Evolutionary conservation across 2,329 filamentous ascomycete genomes (phyloP).

Genomic region (Dichotomopilus funicola): DNA sequence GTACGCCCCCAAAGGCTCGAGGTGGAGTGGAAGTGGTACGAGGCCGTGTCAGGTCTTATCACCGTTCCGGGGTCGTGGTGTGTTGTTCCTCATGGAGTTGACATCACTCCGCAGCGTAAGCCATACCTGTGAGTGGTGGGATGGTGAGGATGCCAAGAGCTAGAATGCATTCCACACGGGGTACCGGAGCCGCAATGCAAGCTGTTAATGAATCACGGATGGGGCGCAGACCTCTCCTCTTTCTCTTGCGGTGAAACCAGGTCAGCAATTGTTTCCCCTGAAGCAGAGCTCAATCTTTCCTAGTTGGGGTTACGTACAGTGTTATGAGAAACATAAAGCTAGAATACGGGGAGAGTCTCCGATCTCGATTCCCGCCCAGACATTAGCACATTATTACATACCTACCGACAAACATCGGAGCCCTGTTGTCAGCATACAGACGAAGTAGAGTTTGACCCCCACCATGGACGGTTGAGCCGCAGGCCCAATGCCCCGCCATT

Average conservation of each 20-base stretch:
- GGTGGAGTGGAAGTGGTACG: not conserved
- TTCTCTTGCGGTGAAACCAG: not conserved
- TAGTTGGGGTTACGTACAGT: too few relatives aligned
- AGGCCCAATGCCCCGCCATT: constrained; percentile 2
- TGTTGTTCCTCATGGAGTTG: constrained; percentile 5
- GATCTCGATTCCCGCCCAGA: too few relatives aligned
- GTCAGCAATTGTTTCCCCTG: too few relatives aligned
- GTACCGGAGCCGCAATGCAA: not conserved
- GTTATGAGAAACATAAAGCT: too few relatives aligned
- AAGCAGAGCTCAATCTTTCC: too few relatives aligned
- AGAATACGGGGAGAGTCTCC: too few relatives aligned
- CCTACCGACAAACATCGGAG: too few relatives aligned
- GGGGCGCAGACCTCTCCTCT: not conserved
- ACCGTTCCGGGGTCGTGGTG: not conserved
- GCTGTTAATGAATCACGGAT: not conserved
- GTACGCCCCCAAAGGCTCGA: too few relatives aligned
- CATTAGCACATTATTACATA: too few relatives aligned
- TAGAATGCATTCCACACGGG: constrained; percentile 10
- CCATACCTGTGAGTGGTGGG: constrained; percentile 1
- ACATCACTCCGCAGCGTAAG: constrained; percentile 4
- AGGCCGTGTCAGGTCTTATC: constrained; percentile 1
- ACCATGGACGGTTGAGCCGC: constrained; percentile 4
- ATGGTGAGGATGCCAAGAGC: constrained; percentile 11
- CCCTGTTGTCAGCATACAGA: too few relatives aligned
- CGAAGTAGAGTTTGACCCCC: not conserved